Conservation (phyloP, 805 yeast genomes). For the Candida mattraensis region DNA sequence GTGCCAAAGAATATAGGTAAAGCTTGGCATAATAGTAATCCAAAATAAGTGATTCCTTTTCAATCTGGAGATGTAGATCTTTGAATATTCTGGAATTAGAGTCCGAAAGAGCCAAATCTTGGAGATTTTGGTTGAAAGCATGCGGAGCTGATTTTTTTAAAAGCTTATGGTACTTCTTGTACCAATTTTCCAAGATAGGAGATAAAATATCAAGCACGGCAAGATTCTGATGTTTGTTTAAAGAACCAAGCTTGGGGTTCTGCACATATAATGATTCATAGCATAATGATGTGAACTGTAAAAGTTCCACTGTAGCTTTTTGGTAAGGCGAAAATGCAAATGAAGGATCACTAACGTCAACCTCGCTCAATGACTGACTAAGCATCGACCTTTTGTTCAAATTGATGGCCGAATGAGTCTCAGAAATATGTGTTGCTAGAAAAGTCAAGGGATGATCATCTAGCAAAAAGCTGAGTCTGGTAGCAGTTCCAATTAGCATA, state of each 20-base stretch:
- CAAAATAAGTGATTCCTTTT: slow-evolving; percentile 69
- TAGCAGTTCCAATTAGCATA: slow-evolving; percentile 89
- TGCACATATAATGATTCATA: slow-evolving; percentile 79
- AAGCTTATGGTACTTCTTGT: slow-evolving; percentile 55
- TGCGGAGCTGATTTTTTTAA: slow-evolving; percentile 50
- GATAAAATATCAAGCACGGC: slow-evolving; percentile 70
- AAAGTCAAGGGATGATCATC: slow-evolving; percentile 71
- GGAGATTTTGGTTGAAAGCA: slow-evolving; percentile 21
- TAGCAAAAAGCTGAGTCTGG: slow-evolving; percentile 80
- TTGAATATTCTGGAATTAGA: slow-evolving; percentile 36
- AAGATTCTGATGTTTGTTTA: slow-evolving; percentile 63
- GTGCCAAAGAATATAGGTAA: slow-evolving; percentile 80
- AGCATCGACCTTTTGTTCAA: slow-evolving; percentile 78
- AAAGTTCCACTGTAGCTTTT: slow-evolving; percentile 74
- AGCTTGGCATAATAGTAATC: slow-evolving; percentile 84
- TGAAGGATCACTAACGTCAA: slow-evolving; percentile 42
- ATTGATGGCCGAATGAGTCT: slow-evolving; percentile 78
- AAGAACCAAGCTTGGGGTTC: slow-evolving; percentile 50
- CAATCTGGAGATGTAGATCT: slow-evolving; percentile 47
- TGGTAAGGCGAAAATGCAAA: slow-evolving; percentile 62
- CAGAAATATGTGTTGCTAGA: slow-evolving; percentile 82
- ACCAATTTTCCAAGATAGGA: slow-evolving; percentile 81
- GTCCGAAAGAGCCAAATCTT: slow-evolving; percentile 22
- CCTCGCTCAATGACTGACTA: slow-evolving; percentile 67
- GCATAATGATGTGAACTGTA: slow-evolving; percentile 77